Evolutionary conservation across 805 yeast species (phyloP), one percentile per base, ranked within the genome.

Genomic region (Yamadazyma tumulicola): DNA sequence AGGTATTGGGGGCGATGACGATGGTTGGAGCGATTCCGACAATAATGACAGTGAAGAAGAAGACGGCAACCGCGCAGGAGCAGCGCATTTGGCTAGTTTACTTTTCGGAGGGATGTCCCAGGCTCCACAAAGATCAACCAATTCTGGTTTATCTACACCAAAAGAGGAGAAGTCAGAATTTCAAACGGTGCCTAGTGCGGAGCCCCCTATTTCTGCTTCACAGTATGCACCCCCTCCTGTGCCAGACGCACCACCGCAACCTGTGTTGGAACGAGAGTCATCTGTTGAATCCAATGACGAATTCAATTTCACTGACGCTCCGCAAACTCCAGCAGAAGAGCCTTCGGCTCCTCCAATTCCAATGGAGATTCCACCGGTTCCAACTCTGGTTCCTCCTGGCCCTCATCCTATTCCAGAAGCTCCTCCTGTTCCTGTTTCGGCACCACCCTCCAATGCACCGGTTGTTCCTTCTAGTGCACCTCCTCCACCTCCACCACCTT

Each of bases 51-150:
- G 53, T 29, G 74, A 73, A 10, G 79, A 74, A 31, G 73, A 67
- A 34, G 68, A 46, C 50, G 77, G 57, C 14, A 65, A 71, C 37
- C 56, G 70, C 32, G 69, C 72, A 0, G 79, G 77, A 26, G 79
- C 79, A 26, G 78, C 79, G 2, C 74, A 74, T 34, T 57, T 75
- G 34, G 81, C 81, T 1, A 71, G 69, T 31, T 57, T 75, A 52
- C 54, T 75, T 33, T 75, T 75, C 51, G 72, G 74, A 1, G 78
- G 77, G 4, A 64, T 67, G 66, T 54, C 69, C 9, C 67, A 64
- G 36, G 67, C 70, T 17, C 52, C 59, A 17, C 41, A 51, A 7
- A 48, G 51, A 26, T 26, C 29, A 8, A 32, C 47, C n/a, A 43
- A 37, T n/a, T n/a, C 35, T 14, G 35, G 34, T 20, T 32, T 18